Evolutionary conservation across 129 eudicot genomes (phyloP).

Genomic region (Flaveria linearis): DNA sequence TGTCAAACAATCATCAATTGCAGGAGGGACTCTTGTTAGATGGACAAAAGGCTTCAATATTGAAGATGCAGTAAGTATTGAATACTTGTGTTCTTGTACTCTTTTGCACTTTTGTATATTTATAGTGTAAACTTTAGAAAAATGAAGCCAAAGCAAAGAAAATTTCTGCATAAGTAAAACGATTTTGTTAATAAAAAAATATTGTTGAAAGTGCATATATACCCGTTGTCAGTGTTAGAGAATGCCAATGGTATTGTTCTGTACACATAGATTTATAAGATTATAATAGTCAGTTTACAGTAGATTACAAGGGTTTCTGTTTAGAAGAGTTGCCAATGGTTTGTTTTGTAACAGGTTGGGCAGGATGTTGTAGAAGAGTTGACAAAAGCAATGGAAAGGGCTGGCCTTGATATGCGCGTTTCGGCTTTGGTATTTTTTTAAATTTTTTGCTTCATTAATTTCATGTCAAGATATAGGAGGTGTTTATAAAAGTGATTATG

Average conservation of each 20-base stretch:
- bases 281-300: background rate
- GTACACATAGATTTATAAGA: background rate
- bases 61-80: slow-evolving; percentile 65
- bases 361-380: slow-evolving; percentile 66
- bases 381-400: slow-evolving; percentile 66
- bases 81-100: background rate
- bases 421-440: slow-evolving; percentile 57
- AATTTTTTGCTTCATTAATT: background rate
- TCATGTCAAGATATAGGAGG: background rate
- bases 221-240: background rate
- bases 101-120: background rate
- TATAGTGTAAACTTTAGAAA: background rate
- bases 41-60: slow-evolving; percentile 96
- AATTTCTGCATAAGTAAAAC: background rate
- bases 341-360: slow-evolving; percentile 47
- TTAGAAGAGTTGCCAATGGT: background rate
- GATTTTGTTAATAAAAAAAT: background rate
- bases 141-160: background rate
- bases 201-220: background rate
- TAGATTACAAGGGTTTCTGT: background rate
- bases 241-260: background rate
- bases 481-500: background rate
- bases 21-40: slow-evolving; percentile 78
- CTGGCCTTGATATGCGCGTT: slow-evolving; percentile 73
- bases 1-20: slow-evolving; percentile 75